Conservation (phyloP, 2,329 filamentous ascomycete species). For the Tetracladium maxilliforme region DNA sequence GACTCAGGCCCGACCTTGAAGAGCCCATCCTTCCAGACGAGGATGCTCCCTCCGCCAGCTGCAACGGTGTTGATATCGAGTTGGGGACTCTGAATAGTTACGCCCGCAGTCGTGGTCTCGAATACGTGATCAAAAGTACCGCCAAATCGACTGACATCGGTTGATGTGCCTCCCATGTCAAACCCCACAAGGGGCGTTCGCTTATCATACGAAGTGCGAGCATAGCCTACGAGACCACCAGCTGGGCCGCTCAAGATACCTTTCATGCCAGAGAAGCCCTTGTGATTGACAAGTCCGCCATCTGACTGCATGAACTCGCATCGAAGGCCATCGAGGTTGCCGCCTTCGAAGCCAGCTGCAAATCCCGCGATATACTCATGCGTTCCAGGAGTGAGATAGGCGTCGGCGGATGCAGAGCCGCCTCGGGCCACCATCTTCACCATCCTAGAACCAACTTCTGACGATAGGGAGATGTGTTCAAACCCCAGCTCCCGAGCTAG, state of each 20-base stretch:
- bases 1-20: slow-evolving; percentile 57
- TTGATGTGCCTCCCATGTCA: slow-evolving; percentile 55
- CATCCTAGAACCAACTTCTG: slow-evolving; percentile 54
- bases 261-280: slow-evolving; percentile 44
- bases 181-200: slow-evolving; percentile 56
- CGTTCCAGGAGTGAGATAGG: slow-evolving; percentile 54
- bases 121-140: slow-evolving; percentile 60
- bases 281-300: slow-evolving; percentile 25
- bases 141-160: slow-evolving; percentile 55
- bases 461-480: slow-evolving; percentile 48
- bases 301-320: slow-evolving; percentile 30
- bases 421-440: slow-evolving; percentile 54
- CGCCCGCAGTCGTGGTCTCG: slow-evolving; percentile 54
- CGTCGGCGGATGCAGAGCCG: slow-evolving; percentile 53
- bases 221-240: slow-evolving; percentile 55
- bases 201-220: slow-evolving; percentile 52
- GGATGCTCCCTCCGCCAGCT: slow-evolving; percentile 30
- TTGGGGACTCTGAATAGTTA: slow-evolving; percentile 57
- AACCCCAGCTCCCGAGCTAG: slow-evolving; percentile 51
- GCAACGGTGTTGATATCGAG: slow-evolving; percentile 62
- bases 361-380: slow-evolving; percentile 54
- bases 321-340: slow-evolving; percentile 43
- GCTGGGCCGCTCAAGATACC: slow-evolving; percentile 54
- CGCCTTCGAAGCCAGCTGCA: slow-evolving; percentile 46
- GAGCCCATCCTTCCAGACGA: slow-evolving; percentile 56